These are phyloP conservation scores for Cordyceps farinosa DNA, from an alignment of 2,329 filamentous ascomycete species.

Conservation along the genomic window DNA sequence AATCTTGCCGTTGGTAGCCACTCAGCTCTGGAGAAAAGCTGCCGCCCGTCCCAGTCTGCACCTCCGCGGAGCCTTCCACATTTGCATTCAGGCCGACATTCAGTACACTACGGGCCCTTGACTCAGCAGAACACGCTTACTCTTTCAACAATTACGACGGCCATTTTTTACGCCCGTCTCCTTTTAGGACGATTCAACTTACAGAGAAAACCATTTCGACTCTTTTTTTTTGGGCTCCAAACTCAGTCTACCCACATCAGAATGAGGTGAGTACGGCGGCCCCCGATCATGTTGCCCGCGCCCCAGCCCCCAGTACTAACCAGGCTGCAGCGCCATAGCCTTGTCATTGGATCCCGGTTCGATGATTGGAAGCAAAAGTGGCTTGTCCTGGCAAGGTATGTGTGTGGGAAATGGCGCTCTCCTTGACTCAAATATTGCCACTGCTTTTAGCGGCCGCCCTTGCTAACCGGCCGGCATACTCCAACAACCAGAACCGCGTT, in stretches of 20 bases:
- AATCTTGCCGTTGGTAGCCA: neutral
- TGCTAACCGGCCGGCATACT: conserved; percentile 8
- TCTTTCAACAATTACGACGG: neutral
- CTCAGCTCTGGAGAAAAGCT: neutral
- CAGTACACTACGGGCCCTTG: neutral
- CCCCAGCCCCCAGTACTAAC: conserved; percentile 8
- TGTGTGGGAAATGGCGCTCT: conserved; percentile 13
- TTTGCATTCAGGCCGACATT: conserved; percentile 7
- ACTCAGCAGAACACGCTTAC: neutral
- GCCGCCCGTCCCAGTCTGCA: neutral
- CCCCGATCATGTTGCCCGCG: neutral
- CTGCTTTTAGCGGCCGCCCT: neutral
- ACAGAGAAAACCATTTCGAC: neutral
- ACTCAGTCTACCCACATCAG: neutral
- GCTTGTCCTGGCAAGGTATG: conserved; percentile 16
- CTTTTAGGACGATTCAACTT: neutral
- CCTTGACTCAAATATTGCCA: conserved; percentile 6
- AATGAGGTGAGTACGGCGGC: conserved; percentile 11
- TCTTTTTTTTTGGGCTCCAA: neutral
- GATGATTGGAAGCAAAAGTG: conserved; percentile 16
- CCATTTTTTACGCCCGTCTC: neutral
- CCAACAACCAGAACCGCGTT: conserved; percentile 3
- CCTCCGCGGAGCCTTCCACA: conserved; percentile 9
- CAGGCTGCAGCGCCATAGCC: conserved; percentile 16
- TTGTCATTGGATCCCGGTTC: conserved; percentile 15